A percentile compares a stretch with the other conserved stretches of the same genome.
Evolutionary conservation across 257 asterid genomes (phyloP).

Genomic region (Penstemon barbatus): DNA sequence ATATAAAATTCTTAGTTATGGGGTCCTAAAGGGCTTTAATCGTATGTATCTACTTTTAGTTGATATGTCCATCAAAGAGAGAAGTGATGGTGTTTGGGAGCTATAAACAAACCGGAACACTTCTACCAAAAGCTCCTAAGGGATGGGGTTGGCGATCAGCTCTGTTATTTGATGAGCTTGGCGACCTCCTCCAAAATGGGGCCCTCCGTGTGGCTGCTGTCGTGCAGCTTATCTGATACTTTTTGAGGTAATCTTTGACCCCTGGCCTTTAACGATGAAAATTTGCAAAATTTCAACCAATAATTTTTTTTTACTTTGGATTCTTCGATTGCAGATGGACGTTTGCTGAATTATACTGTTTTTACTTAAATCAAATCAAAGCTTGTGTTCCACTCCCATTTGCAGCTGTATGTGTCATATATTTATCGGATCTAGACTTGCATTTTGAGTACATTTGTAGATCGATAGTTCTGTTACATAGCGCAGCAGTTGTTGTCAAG

Average conservation of each 20-base stretch:
- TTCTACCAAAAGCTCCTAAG: conserved; percentile 95
- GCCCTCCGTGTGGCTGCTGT: conserved; percentile 86
- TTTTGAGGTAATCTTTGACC: conserved; percentile 20
- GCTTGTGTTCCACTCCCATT: background rate
- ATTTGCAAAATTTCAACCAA: background rate
- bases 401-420: background rate
- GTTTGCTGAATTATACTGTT: background rate
- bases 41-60: conserved; percentile 39
- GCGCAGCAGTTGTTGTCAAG: background rate
- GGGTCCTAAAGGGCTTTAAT: background rate
- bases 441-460: background rate
- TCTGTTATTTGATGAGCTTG: conserved; percentile 76
- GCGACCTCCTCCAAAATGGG: conserved; percentile 83
- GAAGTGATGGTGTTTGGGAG: conserved; percentile 98
- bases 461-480: background rate
- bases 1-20: conserved; percentile 1
- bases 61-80: conserved; percentile 95
- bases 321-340: background rate
- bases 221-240: conserved; percentile 73
- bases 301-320: background rate
- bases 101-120: conserved; percentile 89
- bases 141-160: conserved; percentile 99
- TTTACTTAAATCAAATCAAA: background rate
- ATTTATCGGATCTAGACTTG: background rate
- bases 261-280: background rate